Evolutionary conservation across 495 filamentous ascomycete species (phyloP), one percentile per base, ranked within the genome.

Genomic region (Wilcoxina mikolae): DNA sequence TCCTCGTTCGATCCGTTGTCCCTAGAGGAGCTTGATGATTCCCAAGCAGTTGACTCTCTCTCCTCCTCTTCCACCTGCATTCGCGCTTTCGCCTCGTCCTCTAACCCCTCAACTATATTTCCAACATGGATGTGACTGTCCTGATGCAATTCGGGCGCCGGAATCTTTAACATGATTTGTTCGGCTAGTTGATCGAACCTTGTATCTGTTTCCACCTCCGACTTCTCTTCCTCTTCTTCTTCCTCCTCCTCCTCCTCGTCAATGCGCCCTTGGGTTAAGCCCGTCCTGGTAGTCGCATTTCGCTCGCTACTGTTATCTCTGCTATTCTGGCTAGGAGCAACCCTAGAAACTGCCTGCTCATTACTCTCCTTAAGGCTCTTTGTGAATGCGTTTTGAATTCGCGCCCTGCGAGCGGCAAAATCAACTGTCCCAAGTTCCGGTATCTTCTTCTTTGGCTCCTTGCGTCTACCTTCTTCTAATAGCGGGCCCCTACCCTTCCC

Each of bases 381-480:
- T 29, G 77, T 82, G 56, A 82, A 79, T 3, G 80, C 79, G 52
- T 78, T 76, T 59, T 82, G 78, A 48, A 83, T 84, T 51, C 71
- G 71, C 51, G 79, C 76, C 53, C 80, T 73, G 27, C 80, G 71
- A 48, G 76, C 78, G 33, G 74, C 80, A 60, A 83, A 82, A 65
- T 84, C 79, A 10, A 83, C 73, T 55, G 72, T 73, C 2, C 76
- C 77, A 45, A 84, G 39, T 47, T 66, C 63, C 4, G 63, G 63
- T 39, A 66, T 66, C 12, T 62, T 66, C 51, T 56, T 62, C 31
- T 65, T 66, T 22, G 55, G 12, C 31, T 64, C 61, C 42, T 55
- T 64, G 67, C 59, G 55, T 69, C 67, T 39, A 58, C 60, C 49
- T 53, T 71, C 38, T 65, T 66, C 18, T 49, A 45, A 39, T 23